Evolutionary conservation across 2,329 filamentous ascomycete species (phyloP).

Genomic region (Epichloe aotearoae): DNA sequence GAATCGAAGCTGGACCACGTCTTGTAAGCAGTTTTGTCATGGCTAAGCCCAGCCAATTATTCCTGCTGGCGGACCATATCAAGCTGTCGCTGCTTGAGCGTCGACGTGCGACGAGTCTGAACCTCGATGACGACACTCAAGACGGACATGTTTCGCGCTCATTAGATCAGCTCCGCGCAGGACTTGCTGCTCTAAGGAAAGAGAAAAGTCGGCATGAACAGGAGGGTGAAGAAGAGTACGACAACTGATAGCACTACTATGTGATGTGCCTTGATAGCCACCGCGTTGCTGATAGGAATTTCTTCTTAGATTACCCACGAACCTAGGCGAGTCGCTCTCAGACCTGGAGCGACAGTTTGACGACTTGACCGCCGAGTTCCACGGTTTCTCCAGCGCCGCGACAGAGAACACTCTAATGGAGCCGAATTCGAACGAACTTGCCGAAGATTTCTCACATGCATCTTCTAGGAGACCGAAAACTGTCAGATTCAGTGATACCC

Average conservation of each 20-base stretch:
- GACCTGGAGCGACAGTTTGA: slow-evolving; percentile 60
- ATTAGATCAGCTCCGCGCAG: slow-evolving; percentile 72
- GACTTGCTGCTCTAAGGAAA: slow-evolving; percentile 55
- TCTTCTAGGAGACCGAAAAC: slow-evolving; percentile 46
- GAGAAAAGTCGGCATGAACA: slow-evolving; percentile 52
- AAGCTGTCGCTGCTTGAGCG: slow-evolving; percentile 90
- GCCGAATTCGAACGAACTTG: slow-evolving; percentile 51
- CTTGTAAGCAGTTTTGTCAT: slow-evolving; percentile 11
- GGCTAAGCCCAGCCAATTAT: slow-evolving; percentile 59
- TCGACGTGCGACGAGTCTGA: slow-evolving; percentile 69
- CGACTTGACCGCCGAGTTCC: slow-evolving; percentile 70
- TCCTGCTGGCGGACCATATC: slow-evolving; percentile 90
- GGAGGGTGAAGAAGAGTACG: slow-evolving; percentile 47
- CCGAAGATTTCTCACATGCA: slow-evolving; percentile 52
- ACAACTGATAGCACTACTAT: background rate
- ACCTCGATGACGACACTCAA: slow-evolving; percentile 66
- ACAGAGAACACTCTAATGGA: slow-evolving; percentile 38
- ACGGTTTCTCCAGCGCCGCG: slow-evolving; percentile 44
- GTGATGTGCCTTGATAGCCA: background rate
- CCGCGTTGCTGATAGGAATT: slow-evolving; percentile 1
- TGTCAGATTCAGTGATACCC: slow-evolving; percentile 73
- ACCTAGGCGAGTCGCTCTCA: slow-evolving; percentile 50
- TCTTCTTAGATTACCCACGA: slow-evolving; percentile 28
- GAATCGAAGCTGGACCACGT: background rate
- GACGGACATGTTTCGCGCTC: slow-evolving; percentile 84